phyloP scores from a whole-genome alignment of 2,329 filamentous ascomycete genomes.

The Phialophora chinensis region DNA sequence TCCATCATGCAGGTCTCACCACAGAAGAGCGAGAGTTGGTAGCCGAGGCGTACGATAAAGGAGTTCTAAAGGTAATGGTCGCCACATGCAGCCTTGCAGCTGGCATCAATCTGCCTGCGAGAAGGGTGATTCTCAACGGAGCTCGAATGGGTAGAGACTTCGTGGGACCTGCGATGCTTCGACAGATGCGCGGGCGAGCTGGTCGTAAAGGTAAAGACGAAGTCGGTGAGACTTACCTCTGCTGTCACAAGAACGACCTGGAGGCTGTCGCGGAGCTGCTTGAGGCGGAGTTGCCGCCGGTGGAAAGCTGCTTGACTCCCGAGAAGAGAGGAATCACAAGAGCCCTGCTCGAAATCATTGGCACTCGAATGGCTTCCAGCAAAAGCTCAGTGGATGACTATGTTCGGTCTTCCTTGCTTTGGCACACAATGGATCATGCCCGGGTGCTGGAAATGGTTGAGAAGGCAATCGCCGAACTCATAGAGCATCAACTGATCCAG shows the following conservation, averaged over 20 bases:
- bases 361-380: constrained; percentile 70
- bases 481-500: constrained; percentile 61
- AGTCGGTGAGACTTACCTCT: constrained; percentile 77
- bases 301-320: constrained; percentile 71
- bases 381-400: constrained; percentile 70
- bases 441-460: constrained; percentile 62
- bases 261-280: constrained; percentile 73
- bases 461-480: constrained; percentile 65
- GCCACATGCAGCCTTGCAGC: constrained; percentile 82
- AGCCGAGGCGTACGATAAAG: constrained; percentile 71
- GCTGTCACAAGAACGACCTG: constrained; percentile 71
- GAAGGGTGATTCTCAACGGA: constrained; percentile 76
- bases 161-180: constrained; percentile 78
- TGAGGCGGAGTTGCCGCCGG: constrained; percentile 72
- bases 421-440: constrained; percentile 57
- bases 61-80: constrained; percentile 71
- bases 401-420: constrained; percentile 70
- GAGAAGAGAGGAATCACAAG: constrained; percentile 73
- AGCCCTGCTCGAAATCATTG: constrained; percentile 73
- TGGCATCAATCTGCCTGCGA: constrained; percentile 76
- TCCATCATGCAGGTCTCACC: constrained; percentile 71
- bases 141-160: constrained; percentile 77
- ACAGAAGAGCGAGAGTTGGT: constrained; percentile 76
- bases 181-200: constrained; percentile 79
- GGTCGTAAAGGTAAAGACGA: constrained; percentile 80